These are phyloP conservation scores for Hirsutella thompsonii DNA, from an alignment of 2,329 filamentous ascomycete species.

Conservation along the genomic window DNA sequence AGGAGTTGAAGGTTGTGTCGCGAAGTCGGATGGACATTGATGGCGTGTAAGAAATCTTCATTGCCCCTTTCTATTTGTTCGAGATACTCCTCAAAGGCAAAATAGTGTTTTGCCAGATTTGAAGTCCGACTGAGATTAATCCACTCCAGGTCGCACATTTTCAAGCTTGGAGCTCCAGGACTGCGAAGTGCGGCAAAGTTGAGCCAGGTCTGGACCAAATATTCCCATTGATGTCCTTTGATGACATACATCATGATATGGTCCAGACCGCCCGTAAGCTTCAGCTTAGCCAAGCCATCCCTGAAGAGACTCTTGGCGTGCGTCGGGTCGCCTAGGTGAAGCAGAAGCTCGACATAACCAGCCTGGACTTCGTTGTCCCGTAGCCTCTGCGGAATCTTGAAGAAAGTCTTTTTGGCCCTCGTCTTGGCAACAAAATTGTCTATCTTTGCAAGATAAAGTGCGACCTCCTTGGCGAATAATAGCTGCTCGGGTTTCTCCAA, in stretches of 20 bases:
- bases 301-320: slow-evolving; percentile 28
- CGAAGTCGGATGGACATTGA: slow-evolving; percentile 10
- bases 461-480: slow-evolving; percentile 17
- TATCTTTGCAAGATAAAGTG: slow-evolving; percentile 30
- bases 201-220: too few species aligned
- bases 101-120: slow-evolving; percentile 16
- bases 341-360: slow-evolving; percentile 27
- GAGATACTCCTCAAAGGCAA: slow-evolving; percentile 20
- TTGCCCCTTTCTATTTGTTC: slow-evolving; percentile 13
- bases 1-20: slow-evolving; percentile 13
- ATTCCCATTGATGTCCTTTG: too few species aligned
- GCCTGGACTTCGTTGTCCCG: slow-evolving; percentile 29
- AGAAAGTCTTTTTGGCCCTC: slow-evolving; percentile 32
- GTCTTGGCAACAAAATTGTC: slow-evolving; percentile 28
- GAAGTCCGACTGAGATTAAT: slow-evolving; percentile 8
- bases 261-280: too few species aligned
- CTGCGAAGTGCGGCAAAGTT: too few species aligned
- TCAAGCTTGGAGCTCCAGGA: too few species aligned
- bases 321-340: slow-evolving; percentile 24
- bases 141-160: too few species aligned
- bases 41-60: slow-evolving; percentile 9
- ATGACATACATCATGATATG: too few species aligned
- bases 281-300: slow-evolving; percentile 15
- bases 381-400: slow-evolving; percentile 16
- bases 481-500: slow-evolving; percentile 19